Conservation (phyloP, 345 rosid species). For the Moricandia moricandioides region DNA sequence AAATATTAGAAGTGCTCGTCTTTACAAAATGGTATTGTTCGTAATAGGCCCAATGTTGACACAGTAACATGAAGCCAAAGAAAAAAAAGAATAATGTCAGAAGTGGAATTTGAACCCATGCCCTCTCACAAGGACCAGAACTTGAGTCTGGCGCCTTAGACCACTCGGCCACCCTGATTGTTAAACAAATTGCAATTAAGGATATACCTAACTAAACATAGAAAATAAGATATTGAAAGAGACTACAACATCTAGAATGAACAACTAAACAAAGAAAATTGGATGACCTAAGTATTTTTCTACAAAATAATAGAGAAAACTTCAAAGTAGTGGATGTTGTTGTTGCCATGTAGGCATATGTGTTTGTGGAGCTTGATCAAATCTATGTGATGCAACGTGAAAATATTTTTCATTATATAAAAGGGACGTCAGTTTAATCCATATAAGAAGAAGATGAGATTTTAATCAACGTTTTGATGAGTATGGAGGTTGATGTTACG, state of each 20-base stretch:
- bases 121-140: constrained; percentile 61
- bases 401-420: no score
- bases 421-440: no score
- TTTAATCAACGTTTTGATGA: no score
- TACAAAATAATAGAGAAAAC: no score
- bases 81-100: constrained; percentile 19
- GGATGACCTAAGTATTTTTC: no score
- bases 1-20: background rate
- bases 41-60: background rate
- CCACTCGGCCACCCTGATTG: constrained; percentile 83
- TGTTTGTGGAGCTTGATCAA: no score
- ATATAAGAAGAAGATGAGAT: no score
- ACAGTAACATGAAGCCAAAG: background rate
- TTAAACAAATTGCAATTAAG: background rate
- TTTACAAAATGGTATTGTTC: background rate
- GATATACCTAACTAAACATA: background rate
- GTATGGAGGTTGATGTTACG: no score
- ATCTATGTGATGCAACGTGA: no score
- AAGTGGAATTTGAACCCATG: constrained; percentile 50
- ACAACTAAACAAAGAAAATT: background rate
- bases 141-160: constrained; percentile 87
- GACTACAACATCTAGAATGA: background rate
- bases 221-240: background rate
- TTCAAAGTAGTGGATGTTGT: no score
- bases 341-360: no score